A percentile compares a stretch with the other conserved stretches of the same genome.
Evolutionary conservation across 495 filamentous ascomycete genomes (phyloP).

Genomic region (Aspergillus wentii): DNA sequence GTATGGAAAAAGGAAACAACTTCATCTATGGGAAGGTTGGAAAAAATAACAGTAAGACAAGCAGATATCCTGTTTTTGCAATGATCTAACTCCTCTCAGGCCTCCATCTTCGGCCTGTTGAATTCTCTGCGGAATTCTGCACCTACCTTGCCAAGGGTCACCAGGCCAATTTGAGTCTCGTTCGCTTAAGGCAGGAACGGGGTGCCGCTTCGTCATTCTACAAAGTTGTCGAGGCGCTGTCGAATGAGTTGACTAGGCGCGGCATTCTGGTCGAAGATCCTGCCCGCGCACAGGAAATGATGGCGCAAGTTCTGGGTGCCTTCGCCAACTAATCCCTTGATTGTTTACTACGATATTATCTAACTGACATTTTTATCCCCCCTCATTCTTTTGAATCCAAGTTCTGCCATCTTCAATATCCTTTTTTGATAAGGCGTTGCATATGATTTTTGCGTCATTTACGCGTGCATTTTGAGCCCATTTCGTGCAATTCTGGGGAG

Average conservation of each 20-base stretch:
- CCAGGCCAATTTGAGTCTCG: conserved; percentile 65
- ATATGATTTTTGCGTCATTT: too few relatives aligned
- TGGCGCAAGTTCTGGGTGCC: conserved; percentile 41
- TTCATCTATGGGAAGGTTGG: conserved; percentile 73
- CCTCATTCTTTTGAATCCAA: too few relatives aligned
- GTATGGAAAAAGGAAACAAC: conserved; percentile 66
- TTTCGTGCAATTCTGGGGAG: too few relatives aligned
- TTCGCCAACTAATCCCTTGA: conserved; percentile 21
- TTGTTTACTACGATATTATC: too few relatives aligned
- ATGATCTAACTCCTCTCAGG: too few relatives aligned
- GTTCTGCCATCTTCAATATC: too few relatives aligned
- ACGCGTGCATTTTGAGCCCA: too few relatives aligned
- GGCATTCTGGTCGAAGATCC: conserved; percentile 64
- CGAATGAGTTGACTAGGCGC: conserved; percentile 51
- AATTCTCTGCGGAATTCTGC: conserved; percentile 79
- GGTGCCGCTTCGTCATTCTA: conserved; percentile 84
- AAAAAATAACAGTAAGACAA: conserved; percentile 66
- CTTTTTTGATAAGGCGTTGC: too few relatives aligned
- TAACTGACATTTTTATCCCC: too few relatives aligned
- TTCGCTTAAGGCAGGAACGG: conserved; percentile 79
- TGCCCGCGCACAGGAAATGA: conserved; percentile 63
- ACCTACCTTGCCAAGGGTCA: conserved; percentile 74
- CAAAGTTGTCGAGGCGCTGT: conserved; percentile 71
- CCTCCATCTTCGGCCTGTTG: conserved; percentile 69
- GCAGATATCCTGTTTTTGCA: too few relatives aligned